These are phyloP conservation scores for Drechslerella coelobrocha DNA, from an alignment of 2,329 filamentous ascomycete species.

Conservation along the genomic window DNA sequence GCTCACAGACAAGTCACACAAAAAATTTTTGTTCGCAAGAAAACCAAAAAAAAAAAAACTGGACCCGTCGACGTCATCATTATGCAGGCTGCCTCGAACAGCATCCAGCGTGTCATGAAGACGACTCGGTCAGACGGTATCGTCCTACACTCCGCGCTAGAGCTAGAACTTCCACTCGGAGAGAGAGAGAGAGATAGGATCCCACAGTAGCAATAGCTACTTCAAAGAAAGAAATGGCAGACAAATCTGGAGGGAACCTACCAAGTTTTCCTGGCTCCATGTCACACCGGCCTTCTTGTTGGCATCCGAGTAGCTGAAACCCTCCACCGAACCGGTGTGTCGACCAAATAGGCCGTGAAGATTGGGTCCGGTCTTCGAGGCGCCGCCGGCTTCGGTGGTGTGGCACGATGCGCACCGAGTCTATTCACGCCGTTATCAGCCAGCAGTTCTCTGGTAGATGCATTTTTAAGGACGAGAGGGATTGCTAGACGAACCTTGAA, in stretches of 20 bases:
- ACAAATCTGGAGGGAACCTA: slow-evolving; percentile 63
- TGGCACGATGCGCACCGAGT: slow-evolving; percentile 99
- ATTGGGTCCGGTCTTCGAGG: slow-evolving; percentile 98
- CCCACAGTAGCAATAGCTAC: neutral
- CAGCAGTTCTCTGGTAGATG: slow-evolving; percentile 16
- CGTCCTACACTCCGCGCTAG: too few relatives aligned
- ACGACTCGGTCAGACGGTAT: too few relatives aligned
- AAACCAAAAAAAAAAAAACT: neutral
- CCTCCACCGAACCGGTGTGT: slow-evolving; percentile 87
- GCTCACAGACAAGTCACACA: neutral
- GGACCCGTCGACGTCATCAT: neutral
- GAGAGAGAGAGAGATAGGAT: neutral
- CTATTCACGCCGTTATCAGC: slow-evolving; percentile 56
- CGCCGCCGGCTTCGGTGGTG: slow-evolving; percentile 85
- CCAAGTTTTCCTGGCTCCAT: slow-evolving; percentile 86
- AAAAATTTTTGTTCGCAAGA: neutral
- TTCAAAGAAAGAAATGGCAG: neutral
- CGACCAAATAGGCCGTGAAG: slow-evolving; percentile 97
- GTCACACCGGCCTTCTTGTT: slow-evolving; percentile 96
- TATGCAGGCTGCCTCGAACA: neutral
- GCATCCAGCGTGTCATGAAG: neutral
- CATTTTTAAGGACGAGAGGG: slow-evolving; percentile 3
- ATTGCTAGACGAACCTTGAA: slow-evolving; percentile 73
- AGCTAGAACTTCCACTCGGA: neutral
- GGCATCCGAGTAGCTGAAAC: slow-evolving; percentile 97